Evolutionary conservation across 2,329 filamentous ascomycete genomes (phyloP).

Genomic region (Fusarium fracticaudum): DNA sequence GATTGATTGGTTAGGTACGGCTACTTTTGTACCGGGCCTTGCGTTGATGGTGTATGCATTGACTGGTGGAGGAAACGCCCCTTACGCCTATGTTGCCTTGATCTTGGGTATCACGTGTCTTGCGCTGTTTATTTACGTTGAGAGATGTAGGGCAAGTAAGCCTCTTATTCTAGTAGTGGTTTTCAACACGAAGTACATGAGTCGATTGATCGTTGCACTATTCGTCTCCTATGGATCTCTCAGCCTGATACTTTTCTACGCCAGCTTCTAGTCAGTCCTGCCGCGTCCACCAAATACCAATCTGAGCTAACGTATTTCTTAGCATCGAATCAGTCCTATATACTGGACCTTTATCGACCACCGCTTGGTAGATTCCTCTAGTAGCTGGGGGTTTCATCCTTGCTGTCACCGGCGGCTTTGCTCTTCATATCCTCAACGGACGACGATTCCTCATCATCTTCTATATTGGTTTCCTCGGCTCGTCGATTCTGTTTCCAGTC

Average conservation of each 20-base stretch:
- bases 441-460: slow-evolving; percentile 71
- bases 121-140: slow-evolving; percentile 70
- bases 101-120: slow-evolving; percentile 70
- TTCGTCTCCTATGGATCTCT: slow-evolving; percentile 75
- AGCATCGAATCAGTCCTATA: slow-evolving; percentile 70
- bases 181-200: slow-evolving; percentile 76
- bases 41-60: slow-evolving; percentile 79
- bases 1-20: slow-evolving; percentile 77
- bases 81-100: slow-evolving; percentile 69
- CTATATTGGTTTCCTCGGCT: slow-evolving; percentile 65
- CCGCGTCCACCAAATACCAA: fast-evolving
- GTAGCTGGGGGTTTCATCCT: slow-evolving; percentile 74
- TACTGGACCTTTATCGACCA: slow-evolving; percentile 68
- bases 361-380: slow-evolving; percentile 75
- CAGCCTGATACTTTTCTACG: slow-evolving; percentile 75
- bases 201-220: slow-evolving; percentile 66
- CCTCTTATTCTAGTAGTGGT: slow-evolving; percentile 77
- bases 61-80: slow-evolving; percentile 76
- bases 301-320: neutral
- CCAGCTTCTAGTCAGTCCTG: slow-evolving; percentile 68
- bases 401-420: slow-evolving; percentile 68
- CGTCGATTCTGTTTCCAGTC: slow-evolving; percentile 70
- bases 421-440: slow-evolving; percentile 73
- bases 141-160: slow-evolving; percentile 74
- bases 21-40: slow-evolving; percentile 70